Conservation (phyloP, 305 asterid genomes). For the Fraxinus platypoda region DNA sequence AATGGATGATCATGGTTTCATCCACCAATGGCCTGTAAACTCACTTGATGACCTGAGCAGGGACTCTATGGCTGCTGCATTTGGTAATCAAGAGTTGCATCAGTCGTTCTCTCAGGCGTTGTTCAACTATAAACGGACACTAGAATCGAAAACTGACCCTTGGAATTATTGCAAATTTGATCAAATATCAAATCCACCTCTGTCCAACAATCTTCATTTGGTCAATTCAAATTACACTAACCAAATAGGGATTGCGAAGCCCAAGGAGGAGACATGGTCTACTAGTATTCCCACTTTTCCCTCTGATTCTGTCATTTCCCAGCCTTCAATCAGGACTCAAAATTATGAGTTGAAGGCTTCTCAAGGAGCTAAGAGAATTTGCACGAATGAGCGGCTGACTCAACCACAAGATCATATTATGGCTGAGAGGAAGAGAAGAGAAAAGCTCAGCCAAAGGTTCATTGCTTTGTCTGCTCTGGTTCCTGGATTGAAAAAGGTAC, state of each 20-base stretch:
- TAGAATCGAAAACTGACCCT: slow-evolving; percentile 26
- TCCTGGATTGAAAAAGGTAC: slow-evolving; percentile 65
- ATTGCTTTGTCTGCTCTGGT: slow-evolving; percentile 53
- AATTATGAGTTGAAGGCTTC: slow-evolving; percentile 35
- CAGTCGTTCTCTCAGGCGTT: slow-evolving; percentile 22
- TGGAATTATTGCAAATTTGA: slow-evolving; percentile 34
- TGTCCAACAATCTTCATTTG: slow-evolving; percentile 13
- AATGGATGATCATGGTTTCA: slow-evolving; percentile 43
- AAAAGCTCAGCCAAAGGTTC: slow-evolving; percentile 58
- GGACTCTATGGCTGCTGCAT: slow-evolving; percentile 24
- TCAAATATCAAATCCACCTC: slow-evolving; percentile 18
- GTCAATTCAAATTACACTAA: slow-evolving; percentile 16
- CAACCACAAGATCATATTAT: slow-evolving; percentile 63
- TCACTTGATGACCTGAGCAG: slow-evolving; percentile 34
- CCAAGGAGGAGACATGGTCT: slow-evolving; percentile 48
- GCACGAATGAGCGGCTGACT: slow-evolving; percentile 21
- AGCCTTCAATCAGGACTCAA: slow-evolving; percentile 20
- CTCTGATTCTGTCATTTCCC: slow-evolving; percentile 24
- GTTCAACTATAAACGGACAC: slow-evolving; percentile 35
- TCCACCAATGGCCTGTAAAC: slow-evolving; percentile 43
- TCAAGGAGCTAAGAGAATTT: slow-evolving; percentile 47
- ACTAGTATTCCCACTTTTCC: slow-evolving; percentile 21
- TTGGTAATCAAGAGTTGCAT: slow-evolving; percentile 28
- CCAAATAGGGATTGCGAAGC: slow-evolving; percentile 34
- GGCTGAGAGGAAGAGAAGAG: slow-evolving; percentile 65